Percentiles rank a stretch among this genome's conserved stretches.
Evolutionary conservation across 2,329 filamentous ascomycete genomes (phyloP).

Genomic region (Clarireedia homoeocarpa): DNA sequence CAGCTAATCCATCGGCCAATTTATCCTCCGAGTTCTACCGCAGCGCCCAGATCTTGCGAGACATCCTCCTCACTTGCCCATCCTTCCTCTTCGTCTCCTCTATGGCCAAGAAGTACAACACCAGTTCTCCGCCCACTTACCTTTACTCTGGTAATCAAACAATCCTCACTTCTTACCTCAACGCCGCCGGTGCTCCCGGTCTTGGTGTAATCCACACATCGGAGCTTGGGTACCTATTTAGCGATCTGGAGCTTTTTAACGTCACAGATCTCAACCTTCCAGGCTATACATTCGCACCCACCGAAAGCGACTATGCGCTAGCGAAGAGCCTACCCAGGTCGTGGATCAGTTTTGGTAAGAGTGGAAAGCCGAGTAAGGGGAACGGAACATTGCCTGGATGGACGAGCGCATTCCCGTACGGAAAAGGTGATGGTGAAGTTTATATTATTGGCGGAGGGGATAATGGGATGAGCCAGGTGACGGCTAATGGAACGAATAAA

Average conservation of each 20-base stretch:
- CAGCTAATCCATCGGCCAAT: slow-evolving; percentile 30
- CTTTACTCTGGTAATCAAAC: slow-evolving; percentile 48
- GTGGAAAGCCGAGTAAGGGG: slow-evolving; percentile 28
- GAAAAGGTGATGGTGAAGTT: slow-evolving; percentile 24
- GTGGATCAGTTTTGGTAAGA: slow-evolving; percentile 40
- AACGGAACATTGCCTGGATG: slow-evolving; percentile 35
- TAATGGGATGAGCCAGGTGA: slow-evolving; percentile 28
- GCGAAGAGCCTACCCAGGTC: slow-evolving; percentile 34
- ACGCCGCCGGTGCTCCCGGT: slow-evolving; percentile 30
- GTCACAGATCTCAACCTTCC: slow-evolving; percentile 21
- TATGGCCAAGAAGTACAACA: slow-evolving; percentile 27
- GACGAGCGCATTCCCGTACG: slow-evolving; percentile 30
- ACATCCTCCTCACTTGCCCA: slow-evolving; percentile 44
- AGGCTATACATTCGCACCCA: slow-evolving; percentile 29
- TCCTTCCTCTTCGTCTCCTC: slow-evolving; percentile 36
- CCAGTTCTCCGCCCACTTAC: slow-evolving; percentile 34
- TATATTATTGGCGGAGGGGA: slow-evolving; percentile 37
- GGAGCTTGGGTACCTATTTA: slow-evolving; percentile 46
- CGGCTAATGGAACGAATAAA: slow-evolving; percentile 30
- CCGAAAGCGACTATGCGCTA: slow-evolving; percentile 34
- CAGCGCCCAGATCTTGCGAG: slow-evolving; percentile 40
- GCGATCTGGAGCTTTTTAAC: slow-evolving; percentile 38
- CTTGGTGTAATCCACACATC: slow-evolving; percentile 43
- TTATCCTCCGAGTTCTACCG: slow-evolving; percentile 43
- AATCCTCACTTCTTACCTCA: slow-evolving; percentile 39